Base-by-base conservation (phyloP, 495 filamentous ascomycete species). In the Daldinia childiae region DNA sequence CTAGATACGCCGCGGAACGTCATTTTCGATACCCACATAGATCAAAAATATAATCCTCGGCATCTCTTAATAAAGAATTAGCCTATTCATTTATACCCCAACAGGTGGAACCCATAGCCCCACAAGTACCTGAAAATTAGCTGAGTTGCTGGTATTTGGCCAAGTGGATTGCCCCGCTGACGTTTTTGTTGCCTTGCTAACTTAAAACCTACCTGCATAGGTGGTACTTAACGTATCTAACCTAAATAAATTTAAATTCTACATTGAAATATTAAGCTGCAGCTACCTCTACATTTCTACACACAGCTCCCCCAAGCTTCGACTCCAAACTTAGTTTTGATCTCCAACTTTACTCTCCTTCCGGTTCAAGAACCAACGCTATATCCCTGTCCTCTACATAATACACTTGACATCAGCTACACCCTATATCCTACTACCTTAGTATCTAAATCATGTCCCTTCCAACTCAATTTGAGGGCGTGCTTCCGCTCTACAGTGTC, bases 401-500 rank as follows among this genome's bases (percentile, higher is more conserved):
- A 57, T 48, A 48, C 38, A 4, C 43, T 63, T 58, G 58, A 51
- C 58, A 62, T 62, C 50, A 58, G 15, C 27, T 27, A 39, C 21
- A 29, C 27, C n/a, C 45, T 14, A 58, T 27, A 63, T 39, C 6
- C 39, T 29, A 39, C 12, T 34, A 41, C n/a, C 9, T n/a, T n/a
- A n/a, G n/a, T 52, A 48, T 39, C 29, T 26, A 15, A 65, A 68
- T 62, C 51, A 81, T 81, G 79, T 66, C 73, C 27, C 64, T 73
- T 30, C 52, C 74, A 48, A 78, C 79, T 58, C 78, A 78, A 51
- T 70, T 55, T 29, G 69, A 74, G 64, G 79, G 79, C 38, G 68
- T 78, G 17, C 71, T 80, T 61, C 83, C 83, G 19, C 74, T 85
- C 34, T 39, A 73, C 56, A 83, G 80, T 72, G 80, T 82, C 29